Evolutionary conservation across 1,284 basidiomycete species (phyloP), one percentile per base, ranked within the genome.

Genomic region (Kwoniella shivajii): DNA sequence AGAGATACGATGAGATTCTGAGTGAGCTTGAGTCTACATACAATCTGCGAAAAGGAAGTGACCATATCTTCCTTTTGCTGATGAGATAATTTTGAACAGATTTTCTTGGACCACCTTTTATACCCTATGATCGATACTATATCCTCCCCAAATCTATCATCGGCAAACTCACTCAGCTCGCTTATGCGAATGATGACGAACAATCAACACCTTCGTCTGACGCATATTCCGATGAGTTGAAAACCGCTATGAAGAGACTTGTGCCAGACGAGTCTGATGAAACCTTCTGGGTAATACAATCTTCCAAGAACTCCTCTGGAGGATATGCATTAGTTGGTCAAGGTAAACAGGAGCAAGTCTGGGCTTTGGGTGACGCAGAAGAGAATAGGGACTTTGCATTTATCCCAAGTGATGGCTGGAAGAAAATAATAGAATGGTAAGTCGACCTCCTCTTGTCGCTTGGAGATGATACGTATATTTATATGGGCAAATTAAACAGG

Each of bases 311-410:
- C 2, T 31, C 54, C 7, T 47, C 59, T 18, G 42, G 39, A 18
- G 33, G 27, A 13, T 34, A 42, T 27, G 33, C 24, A 7, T 30
- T 61, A 7, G 34, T 50, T 6, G 49, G 50, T 0, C 31, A 53
- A 10, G 66, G 58, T 4, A 50, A 44, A 24, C 50, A 65, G 45
- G 57, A 61, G 31, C 49, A 49, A 29, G 54, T 69, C n/a, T 74
- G 69, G 68, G 46, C 57, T 73, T 76, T 63, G 65, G 77, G 61
- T 33, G 57, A 65, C 3, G 70, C 77, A 26, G 67, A 80, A 31
- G 89, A 93, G 69, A 85, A 85, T 27, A 79, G 87, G 24, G 87
- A 96, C 70, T 85, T 88, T 56, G 87, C 90, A 69, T 88, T 86
- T 67, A 80, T 97, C 4, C 89, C 90, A 0, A 80, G 82, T 53